Evolutionary conservation across 805 yeast species (phyloP).

Genomic region (Spathaspora passalidarum): DNA sequence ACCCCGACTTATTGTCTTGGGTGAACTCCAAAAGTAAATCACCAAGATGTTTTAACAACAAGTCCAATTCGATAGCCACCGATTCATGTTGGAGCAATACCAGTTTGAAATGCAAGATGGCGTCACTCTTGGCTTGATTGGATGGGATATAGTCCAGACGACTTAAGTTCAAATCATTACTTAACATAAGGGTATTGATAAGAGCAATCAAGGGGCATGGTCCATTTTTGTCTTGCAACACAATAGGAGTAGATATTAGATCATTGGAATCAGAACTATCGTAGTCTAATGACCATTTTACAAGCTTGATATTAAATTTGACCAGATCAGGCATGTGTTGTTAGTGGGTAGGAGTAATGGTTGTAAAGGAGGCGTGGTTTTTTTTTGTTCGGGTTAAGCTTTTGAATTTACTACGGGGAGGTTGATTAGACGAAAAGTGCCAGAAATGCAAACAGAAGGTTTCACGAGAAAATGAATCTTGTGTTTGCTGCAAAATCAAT

Average conservation of each 20-base stretch:
- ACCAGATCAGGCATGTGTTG: not conserved
- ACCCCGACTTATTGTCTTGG: not conserved
- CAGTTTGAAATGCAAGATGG: slow-evolving; percentile 2
- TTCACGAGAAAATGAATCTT: too few relatives aligned
- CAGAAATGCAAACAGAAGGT: too few relatives aligned
- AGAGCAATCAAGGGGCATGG: slow-evolving; percentile 86
- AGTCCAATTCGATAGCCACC: slow-evolving; percentile 24
- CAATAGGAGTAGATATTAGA: slow-evolving; percentile 46
- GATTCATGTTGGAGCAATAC: slow-evolving; percentile 4
- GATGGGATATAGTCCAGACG: not conserved
- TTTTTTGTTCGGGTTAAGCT: too few relatives aligned
- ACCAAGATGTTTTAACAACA: slow-evolving; percentile 50
- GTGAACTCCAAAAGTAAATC: slow-evolving; percentile 32
- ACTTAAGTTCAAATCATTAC: slow-evolving; percentile 31
- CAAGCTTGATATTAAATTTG: slow-evolving; percentile 10
- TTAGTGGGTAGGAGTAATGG: not conserved
- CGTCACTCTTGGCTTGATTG: not conserved
- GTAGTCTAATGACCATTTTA: slow-evolving; percentile 11
- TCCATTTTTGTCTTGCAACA: slow-evolving; percentile 79
- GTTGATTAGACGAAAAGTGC: too few relatives aligned
- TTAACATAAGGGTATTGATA: slow-evolving; percentile 62
- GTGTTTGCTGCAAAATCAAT: too few relatives aligned
- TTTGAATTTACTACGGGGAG: too few relatives aligned
- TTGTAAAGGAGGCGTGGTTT: not conserved
- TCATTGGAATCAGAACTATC: slow-evolving; percentile 9